These are phyloP conservation scores for Leishmania guyanensis DNA, from an alignment of 208 protist genomes.

Conservation along the genomic window DNA sequence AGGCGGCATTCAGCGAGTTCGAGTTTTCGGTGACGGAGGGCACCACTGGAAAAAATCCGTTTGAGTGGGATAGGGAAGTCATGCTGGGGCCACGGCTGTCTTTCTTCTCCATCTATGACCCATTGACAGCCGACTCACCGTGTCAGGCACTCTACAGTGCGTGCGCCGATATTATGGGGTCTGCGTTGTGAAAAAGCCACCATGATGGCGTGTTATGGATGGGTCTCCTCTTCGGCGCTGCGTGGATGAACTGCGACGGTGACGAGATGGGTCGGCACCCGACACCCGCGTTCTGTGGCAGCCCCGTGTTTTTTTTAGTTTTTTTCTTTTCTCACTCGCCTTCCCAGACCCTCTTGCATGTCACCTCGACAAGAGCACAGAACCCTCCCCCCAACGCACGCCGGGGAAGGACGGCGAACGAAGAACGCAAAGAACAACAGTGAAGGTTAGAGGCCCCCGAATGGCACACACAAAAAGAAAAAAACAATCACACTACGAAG, in stretches of 20 bases:
- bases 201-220: neutral
- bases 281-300: neutral
- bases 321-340: neutral
- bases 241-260: neutral
- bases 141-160: slow-evolving; percentile 20
- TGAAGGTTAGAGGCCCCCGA: no score
- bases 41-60: slow-evolving; percentile 21
- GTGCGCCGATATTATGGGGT: slow-evolving; percentile 8
- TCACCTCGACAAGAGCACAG: neutral
- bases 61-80: slow-evolving; percentile 37
- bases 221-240: neutral
- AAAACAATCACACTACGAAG: neutral
- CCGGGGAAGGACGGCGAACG: neutral
- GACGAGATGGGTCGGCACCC: no score
- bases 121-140: slow-evolving; percentile 6
- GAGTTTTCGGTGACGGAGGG: slow-evolving; percentile 34
- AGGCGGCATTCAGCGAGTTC: slow-evolving; percentile 16
- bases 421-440: neutral
- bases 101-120: slow-evolving; percentile 21
- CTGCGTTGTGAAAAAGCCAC: neutral
- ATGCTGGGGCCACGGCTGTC: slow-evolving; percentile 54
- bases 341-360: neutral
- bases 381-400: neutral
- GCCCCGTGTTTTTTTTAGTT: neutral
- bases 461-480: neutral